These are phyloP conservation scores for Crucibulum laeve DNA, from an alignment of 768 basidiomycete genomes.

Conservation along the genomic window DNA sequence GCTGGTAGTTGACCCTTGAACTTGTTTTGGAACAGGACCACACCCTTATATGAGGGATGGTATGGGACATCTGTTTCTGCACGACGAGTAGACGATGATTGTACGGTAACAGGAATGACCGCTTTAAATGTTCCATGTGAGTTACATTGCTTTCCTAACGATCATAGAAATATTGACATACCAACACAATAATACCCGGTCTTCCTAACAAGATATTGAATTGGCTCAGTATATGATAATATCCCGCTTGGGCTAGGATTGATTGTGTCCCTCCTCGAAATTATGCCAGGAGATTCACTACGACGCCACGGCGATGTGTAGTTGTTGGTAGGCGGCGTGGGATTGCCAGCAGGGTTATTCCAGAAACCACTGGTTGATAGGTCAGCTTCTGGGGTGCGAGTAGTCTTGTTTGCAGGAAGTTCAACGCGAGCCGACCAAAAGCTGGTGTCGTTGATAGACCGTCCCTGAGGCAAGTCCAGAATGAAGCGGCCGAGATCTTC, in stretches of 20 bases:
- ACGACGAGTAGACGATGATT: constrained; percentile 32
- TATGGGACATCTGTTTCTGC: constrained; percentile 48
- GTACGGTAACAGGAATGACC: constrained; percentile 84
- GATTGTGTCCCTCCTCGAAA: constrained; percentile 19
- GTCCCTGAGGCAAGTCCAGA: constrained; percentile 62
- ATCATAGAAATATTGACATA: constrained; percentile 30
- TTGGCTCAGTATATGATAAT: constrained; percentile 60
- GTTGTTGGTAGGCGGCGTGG: constrained; percentile 44
- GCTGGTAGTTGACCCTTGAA: constrained; percentile 89
- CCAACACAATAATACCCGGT: constrained; percentile 98
- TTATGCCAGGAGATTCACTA: background rate
- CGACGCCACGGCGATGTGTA: constrained; percentile 47
- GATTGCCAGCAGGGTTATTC: constrained; percentile 59
- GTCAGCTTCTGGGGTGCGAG: constrained; percentile 13
- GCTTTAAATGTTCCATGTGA: too few relatives aligned
- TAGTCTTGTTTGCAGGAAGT: constrained; percentile 40
- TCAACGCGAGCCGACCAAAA: constrained; percentile 85
- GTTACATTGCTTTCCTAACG: background rate
- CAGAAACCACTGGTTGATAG: constrained; percentile 37
- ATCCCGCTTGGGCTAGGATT: constrained; percentile 46
- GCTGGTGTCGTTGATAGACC: constrained; percentile 63
- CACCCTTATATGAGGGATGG: constrained; percentile 77
- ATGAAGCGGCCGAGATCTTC: constrained; percentile 89
- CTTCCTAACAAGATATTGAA: constrained; percentile 77
- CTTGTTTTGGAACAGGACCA: constrained; percentile 80